These are phyloP conservation scores for Neofusicoccum kwambonambiense DNA, from an alignment of 2,329 filamentous ascomycete genomes.

Conservation along the genomic window DNA sequence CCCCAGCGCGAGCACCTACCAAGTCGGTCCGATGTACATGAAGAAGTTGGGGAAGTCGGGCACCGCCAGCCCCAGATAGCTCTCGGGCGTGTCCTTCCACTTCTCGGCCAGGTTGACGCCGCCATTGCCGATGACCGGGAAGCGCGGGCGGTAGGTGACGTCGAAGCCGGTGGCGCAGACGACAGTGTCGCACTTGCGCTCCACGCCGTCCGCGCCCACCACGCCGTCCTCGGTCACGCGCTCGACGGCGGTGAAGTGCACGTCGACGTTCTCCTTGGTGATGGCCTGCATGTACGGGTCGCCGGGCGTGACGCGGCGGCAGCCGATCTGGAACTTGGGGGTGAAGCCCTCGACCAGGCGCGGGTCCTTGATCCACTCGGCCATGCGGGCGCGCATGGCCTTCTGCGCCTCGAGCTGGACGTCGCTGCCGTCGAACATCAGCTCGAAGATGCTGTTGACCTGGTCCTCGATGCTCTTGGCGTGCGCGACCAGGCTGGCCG, in stretches of 20 bases:
- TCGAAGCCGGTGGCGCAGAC: conserved; percentile 49
- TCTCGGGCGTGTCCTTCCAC: conserved; percentile 41
- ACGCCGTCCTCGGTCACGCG: conserved; percentile 48
- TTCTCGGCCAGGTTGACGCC: conserved; percentile 41
- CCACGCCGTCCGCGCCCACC: conserved; percentile 43
- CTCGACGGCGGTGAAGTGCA: conserved; percentile 49
- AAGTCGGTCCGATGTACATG: conserved; percentile 42
- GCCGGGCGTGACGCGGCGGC: conserved; percentile 48
- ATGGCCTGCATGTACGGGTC: conserved; percentile 54
- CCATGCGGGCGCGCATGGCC: conserved; percentile 46
- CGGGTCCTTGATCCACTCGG: conserved; percentile 52
- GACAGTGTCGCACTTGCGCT: conserved; percentile 44
- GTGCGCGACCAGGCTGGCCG: conserved; percentile 42
- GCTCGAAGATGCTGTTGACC: conserved; percentile 12
- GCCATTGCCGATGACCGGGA: conserved; percentile 43
- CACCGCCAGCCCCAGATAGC: conserved; percentile 43
- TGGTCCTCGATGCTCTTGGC: conserved; percentile 48
- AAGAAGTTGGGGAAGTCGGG: conserved; percentile 46
- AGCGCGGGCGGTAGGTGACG: conserved; percentile 43
- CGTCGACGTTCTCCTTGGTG: conserved; percentile 51
- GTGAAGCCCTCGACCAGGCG: conserved; percentile 49
- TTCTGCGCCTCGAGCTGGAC: conserved; percentile 41
- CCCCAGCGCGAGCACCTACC: conserved; percentile 21
- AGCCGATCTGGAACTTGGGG: conserved; percentile 47
- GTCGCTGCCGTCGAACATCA: conserved; percentile 43